Evolutionary conservation across 176 grass and related monocot species (phyloP).

Genomic region (Ensete ventricosum): DNA sequence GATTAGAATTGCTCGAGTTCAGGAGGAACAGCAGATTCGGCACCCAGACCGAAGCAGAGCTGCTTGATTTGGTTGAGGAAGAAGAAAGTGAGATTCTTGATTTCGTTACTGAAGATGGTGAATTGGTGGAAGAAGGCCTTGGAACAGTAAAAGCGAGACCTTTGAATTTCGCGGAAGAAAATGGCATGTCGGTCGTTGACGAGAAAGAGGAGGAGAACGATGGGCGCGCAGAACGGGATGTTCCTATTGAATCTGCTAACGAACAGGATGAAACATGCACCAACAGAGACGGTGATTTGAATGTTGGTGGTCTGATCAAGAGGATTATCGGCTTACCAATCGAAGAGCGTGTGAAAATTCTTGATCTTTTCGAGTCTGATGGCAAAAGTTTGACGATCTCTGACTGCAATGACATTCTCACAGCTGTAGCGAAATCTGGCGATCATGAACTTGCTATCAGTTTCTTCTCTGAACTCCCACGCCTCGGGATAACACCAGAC

Average conservation of each 20-base stretch:
- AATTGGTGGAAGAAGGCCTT: not conserved
- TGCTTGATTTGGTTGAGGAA: conserved; percentile 14
- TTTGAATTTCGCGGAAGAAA: conserved; percentile 3
- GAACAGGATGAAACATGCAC: conserved; percentile 1
- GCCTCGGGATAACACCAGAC: conserved; percentile 33
- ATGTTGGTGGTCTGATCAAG: conserved; percentile 33
- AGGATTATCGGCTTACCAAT: conserved; percentile 46
- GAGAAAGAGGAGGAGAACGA: not conserved
- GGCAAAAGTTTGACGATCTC: conserved; percentile 51
- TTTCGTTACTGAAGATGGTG: not conserved
- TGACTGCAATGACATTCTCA: conserved; percentile 85
- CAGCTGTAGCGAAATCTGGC: conserved; percentile 43
- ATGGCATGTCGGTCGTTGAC: not conserved
- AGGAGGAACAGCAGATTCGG: conserved; percentile 13
- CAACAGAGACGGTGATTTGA: conserved; percentile 10
- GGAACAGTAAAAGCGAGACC: not conserved
- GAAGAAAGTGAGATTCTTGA: conserved; percentile 1
- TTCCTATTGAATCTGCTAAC: not conserved
- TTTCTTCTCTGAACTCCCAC: conserved; percentile 49
- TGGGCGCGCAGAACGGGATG: not conserved
- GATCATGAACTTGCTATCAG: conserved; percentile 41
- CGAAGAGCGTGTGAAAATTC: conserved; percentile 73
- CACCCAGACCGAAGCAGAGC: conserved; percentile 11
- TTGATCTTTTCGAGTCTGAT: conserved; percentile 61
- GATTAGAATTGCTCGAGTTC: conserved; percentile 12